Base-by-base conservation (phyloP, 192 early-diverging fungal genomes). In the Coemansia sp. region DNA sequence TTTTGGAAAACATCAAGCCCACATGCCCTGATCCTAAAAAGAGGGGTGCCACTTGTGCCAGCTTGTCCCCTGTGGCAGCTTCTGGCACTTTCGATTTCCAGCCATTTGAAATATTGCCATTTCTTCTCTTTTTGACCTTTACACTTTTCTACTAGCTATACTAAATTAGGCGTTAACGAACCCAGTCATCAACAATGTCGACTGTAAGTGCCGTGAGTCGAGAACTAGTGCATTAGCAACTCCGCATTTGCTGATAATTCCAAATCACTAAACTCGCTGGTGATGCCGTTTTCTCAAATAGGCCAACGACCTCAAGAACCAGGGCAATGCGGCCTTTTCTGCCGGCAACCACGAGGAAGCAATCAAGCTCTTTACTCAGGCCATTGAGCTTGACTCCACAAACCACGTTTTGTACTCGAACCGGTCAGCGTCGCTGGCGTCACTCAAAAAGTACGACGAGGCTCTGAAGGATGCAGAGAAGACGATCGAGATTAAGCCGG, bases 321-420 rank as follows among this genome's bases (percentile, higher is more conserved):
- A 72, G 21, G 94, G 94, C 60, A 96, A 96, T 86, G 84, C 89
- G 64, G 91, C 88, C 60, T 96, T 96, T 73, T 68, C 87, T 25
- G 79, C 89, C 37, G 88, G 91, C 53, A 83, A 89, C 71, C 93
- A 86, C 72, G 74, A 83, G 11, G 84, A 83, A 58, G 93, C 94
- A 2, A 86, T 95, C 70, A 79, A 87, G 56, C 75, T 71, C 52
- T 96, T 95, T 65, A 83, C 92, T 40, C 69, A 92, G 62, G 94
- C 93, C 18, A 93, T 94, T 62, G 87, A 88, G n/a, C 76, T 90
- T 53, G 94, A 94, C 63, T 82, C 91, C 11, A 68, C 74, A 54
- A 96, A 96, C 85, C 93, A 95, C 71, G 93, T 96, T 26, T 82
- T 96, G 37, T 95, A 90, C 75, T 94, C 92, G 7, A 96, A 96